A percentile compares a stretch with the other conserved stretches of the same genome.
These are phyloP conservation scores for Aspergillus mulundensis DNA, from an alignment of 495 filamentous ascomycete genomes.

Conservation along the genomic window DNA sequence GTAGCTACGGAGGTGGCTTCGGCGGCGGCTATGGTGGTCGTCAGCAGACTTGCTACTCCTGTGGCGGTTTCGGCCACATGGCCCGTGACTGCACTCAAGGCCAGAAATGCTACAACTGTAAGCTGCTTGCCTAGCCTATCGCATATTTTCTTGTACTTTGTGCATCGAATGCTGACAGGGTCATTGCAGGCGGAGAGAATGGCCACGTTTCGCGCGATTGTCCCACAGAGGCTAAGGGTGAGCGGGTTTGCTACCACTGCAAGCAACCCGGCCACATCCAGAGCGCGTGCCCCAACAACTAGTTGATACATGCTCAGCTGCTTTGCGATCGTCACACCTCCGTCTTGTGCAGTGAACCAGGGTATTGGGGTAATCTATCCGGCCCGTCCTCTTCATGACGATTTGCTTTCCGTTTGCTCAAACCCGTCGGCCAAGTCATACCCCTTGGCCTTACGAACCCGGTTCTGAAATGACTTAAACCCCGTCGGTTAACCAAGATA, in stretches of 20 bases:
- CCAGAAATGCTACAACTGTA: conserved; percentile 99
- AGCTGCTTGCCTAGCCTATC: conserved; percentile 17
- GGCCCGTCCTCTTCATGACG: conserved; percentile 18
- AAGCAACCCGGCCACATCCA: conserved; percentile 97
- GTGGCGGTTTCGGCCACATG: conserved; percentile 95
- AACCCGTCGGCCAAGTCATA: conserved; percentile 5
- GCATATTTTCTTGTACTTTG: neutral
- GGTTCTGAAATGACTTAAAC: conserved; percentile 18
- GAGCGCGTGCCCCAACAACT: conserved; percentile 83
- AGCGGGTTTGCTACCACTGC: conserved; percentile 99
- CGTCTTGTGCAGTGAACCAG: conserved; percentile 15
- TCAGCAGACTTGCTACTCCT: conserved; percentile 90
- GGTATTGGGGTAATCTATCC: conserved; percentile 12
- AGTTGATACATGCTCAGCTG: conserved; percentile 21
- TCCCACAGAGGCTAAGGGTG: conserved; percentile 78
- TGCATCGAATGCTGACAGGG: conserved; percentile 6
- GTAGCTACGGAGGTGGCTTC: conserved; percentile 45
- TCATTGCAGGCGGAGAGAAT: conserved; percentile 65
- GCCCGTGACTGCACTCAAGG: conserved; percentile 97
- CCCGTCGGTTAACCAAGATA: conserved; percentile 14
- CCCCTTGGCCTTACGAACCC: conserved; percentile 25
- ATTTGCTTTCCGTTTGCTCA: conserved; percentile 14
- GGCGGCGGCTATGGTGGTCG: conserved; percentile 46
- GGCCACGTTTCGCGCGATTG: conserved; percentile 95
- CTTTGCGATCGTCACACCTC: conserved; percentile 24